Percentiles rank a stretch among this genome's conserved stretches.
phyloP scores from a whole-genome alignment of 2,329 filamentous ascomycete species.

The Penicillium sp. region DNA sequence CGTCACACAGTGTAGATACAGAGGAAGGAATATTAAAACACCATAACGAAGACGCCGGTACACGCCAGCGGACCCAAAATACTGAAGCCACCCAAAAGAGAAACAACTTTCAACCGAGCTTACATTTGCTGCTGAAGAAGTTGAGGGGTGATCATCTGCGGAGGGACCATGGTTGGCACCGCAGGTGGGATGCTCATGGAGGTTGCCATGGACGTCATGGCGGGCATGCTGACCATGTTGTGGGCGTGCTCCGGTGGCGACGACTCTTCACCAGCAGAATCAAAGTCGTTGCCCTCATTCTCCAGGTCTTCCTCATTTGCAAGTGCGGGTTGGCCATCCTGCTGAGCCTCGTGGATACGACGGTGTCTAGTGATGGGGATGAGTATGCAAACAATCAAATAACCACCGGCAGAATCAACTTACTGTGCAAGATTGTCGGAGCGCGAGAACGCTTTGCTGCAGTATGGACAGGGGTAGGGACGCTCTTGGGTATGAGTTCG shows the following conservation, averaged over 20 bases:
- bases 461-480: constrained; percentile 95
- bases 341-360: constrained; percentile 75
- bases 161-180: constrained; percentile 40
- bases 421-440: constrained; percentile 99
- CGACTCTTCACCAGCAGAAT: constrained; percentile 74
- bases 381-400: constrained; percentile 29
- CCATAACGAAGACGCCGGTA: constrained; percentile 7
- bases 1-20: constrained; percentile 8
- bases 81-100: constrained; percentile 5
- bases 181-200: constrained; percentile 37
- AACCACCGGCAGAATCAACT: constrained; percentile 29
- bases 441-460: constrained; percentile 97
- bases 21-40: constrained; percentile 15
- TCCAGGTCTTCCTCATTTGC: constrained; percentile 77
- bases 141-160: constrained; percentile 45
- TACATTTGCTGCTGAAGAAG: constrained; percentile 45
- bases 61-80: constrained; percentile 4
- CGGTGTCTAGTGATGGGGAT: constrained; percentile 55
- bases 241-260: constrained; percentile 50
- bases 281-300: constrained; percentile 81
- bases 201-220: constrained; percentile 38
- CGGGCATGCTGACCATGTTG: constrained; percentile 34
- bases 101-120: constrained; percentile 7
- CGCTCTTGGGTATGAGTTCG: constrained; percentile 99
- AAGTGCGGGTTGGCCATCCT: constrained; percentile 51